These are phyloP conservation scores for Kwoniella bestiolae DNA, from an alignment of 768 basidiomycete species.

Conservation along the genomic window DNA sequence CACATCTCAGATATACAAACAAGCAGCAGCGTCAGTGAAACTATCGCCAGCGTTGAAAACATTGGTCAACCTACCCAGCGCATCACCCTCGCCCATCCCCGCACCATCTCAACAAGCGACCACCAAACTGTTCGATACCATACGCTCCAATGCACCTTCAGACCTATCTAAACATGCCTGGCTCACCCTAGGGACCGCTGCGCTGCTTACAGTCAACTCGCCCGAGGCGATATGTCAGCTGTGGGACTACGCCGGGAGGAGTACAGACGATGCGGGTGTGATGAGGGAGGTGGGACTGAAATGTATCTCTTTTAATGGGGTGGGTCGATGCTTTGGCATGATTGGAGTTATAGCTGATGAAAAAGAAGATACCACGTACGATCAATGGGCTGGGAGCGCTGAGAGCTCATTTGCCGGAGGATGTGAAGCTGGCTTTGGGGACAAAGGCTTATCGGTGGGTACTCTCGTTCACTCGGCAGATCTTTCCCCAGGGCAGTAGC, in stretches of 20 bases:
- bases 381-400: conserved; percentile 81
- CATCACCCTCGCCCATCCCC: conserved; percentile 66
- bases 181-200: conserved; percentile 68
- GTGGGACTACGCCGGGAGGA: conserved; percentile 69
- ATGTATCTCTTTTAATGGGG: conserved; percentile 71
- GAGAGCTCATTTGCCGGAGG: conserved; percentile 75
- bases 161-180: conserved; percentile 34
- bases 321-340: conserved; percentile 16
- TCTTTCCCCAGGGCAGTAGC: too few relatives aligned
- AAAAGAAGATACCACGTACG: conserved; percentile 62
- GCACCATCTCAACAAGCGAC: conserved; percentile 67
- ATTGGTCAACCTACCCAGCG: conserved; percentile 49
- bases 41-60: conserved; percentile 70
- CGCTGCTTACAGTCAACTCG: conserved; percentile 78
- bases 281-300: conserved; percentile 90
- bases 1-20: neutral
- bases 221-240: conserved; percentile 78
- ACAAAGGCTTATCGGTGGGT: conserved; percentile 69
- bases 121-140: conserved; percentile 54
- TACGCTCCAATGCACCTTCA: conserved; percentile 27
- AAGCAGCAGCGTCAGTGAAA: conserved; percentile 26
- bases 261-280: conserved; percentile 54
- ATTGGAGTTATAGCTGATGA: neutral
- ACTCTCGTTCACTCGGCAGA: neutral
- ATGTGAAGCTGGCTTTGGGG: conserved; percentile 73